Evolutionary conservation across 306 rosid genomes (phyloP).

Genomic region (Vigna nakashimae): DNA sequence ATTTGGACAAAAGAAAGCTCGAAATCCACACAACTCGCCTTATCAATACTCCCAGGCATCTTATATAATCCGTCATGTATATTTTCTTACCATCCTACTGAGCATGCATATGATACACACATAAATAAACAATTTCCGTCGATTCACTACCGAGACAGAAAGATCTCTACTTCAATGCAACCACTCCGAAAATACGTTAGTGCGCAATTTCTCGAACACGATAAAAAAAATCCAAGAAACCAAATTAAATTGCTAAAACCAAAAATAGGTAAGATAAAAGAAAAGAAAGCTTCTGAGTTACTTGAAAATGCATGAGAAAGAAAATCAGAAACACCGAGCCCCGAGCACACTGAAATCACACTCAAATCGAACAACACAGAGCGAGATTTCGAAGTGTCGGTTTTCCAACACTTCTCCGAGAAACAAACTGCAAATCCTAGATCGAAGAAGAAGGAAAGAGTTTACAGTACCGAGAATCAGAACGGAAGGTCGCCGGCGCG

Average conservation of each 20-base stretch:
- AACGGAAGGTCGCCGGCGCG: conserved; percentile 47
- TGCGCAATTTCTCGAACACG: conserved; percentile 25
- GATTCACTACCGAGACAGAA: conserved; percentile 6
- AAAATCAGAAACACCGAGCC: conserved; percentile 34
- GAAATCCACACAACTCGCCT: not conserved
- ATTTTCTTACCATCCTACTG: conserved; percentile 24
- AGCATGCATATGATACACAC: conserved; percentile 6
- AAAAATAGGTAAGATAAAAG: not conserved
- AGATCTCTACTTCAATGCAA: conserved; percentile 43
- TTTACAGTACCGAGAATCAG: conserved; percentile 43
- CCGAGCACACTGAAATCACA: conserved; percentile 33
- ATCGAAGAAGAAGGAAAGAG: conserved; percentile 51
- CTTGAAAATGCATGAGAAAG: conserved; percentile 38
- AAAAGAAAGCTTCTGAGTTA: conserved; percentile 25
- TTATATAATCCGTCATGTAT: conserved; percentile 16
- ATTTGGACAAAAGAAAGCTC: not conserved
- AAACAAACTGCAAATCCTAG: conserved; percentile 49
- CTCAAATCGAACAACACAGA: conserved; percentile 17
- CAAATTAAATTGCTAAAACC: conserved; percentile 5
- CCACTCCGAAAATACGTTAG: not conserved
- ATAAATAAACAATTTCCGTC: not conserved
- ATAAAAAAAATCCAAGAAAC: conserved; percentile 8
- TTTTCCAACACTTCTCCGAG: conserved; percentile 39
- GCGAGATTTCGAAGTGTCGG: conserved; percentile 43
- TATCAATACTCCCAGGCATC: conserved; percentile 28